These are phyloP conservation scores for Trebouxiophyceae sp. DNA, from an alignment of 163 green algal genomes.

Conservation along the genomic window DNA sequence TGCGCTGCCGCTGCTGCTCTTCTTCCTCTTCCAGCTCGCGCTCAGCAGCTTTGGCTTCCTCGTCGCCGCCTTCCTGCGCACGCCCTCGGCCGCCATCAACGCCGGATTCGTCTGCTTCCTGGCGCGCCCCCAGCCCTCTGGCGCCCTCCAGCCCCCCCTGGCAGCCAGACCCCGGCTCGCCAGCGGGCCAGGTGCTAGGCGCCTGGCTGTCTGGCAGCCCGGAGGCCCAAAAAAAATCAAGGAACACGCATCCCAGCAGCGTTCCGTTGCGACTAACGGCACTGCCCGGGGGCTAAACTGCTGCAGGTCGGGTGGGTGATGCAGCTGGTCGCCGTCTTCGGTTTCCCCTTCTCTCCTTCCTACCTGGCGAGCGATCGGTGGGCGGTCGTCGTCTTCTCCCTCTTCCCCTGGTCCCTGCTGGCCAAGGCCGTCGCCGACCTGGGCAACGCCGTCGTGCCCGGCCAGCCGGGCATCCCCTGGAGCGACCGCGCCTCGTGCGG, in stretches of 20 bases:
- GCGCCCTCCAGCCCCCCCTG: no score
- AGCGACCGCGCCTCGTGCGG: slow-evolving; percentile 37
- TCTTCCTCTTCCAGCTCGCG: slow-evolving; percentile 73
- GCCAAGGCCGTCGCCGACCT: slow-evolving; percentile 81
- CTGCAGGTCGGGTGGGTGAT: slow-evolving; percentile 65
- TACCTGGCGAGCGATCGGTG: slow-evolving; percentile 30
- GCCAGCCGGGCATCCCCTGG: slow-evolving; percentile 52
- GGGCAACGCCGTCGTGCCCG: slow-evolving; percentile 47
- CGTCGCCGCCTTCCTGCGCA: slow-evolving; percentile 29
- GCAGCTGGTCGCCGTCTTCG: slow-evolving; percentile 46
- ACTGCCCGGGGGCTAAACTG: not conserved
- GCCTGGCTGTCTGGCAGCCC: no score
- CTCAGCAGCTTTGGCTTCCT: slow-evolving; percentile 72
- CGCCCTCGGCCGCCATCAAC: not conserved
- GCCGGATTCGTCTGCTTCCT: not conserved
- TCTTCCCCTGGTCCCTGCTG: slow-evolving; percentile 78
- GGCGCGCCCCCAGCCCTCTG: no score
- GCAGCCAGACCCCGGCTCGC: no score
- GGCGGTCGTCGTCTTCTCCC: slow-evolving; percentile 55
- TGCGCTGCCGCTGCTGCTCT: slow-evolving; percentile 83
- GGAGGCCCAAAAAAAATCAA: no score
- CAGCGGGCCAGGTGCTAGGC: no score
- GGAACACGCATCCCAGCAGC: no score
- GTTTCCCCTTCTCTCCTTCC: slow-evolving; percentile 65
- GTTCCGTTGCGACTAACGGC: no score